These are phyloP conservation scores for Alternaria novae-zelandiae DNA, from an alignment of 2,329 filamentous ascomycete genomes.

Conservation along the genomic window DNA sequence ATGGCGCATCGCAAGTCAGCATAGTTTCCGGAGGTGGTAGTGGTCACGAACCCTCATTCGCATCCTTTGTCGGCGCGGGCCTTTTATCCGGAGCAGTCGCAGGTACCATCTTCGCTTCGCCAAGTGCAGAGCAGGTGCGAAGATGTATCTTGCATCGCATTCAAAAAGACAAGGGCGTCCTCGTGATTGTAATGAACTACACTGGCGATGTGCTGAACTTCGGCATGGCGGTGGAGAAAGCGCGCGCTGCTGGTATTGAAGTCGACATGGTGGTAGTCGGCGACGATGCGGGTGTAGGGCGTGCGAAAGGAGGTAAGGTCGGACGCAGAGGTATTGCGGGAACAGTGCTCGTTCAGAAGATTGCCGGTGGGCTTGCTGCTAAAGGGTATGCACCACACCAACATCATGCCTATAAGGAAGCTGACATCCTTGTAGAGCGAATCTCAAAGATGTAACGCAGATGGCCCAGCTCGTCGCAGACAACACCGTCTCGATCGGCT, in stretches of 20 bases:
- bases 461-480: constrained; percentile 74
- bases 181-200: constrained; percentile 97
- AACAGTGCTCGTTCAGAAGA: constrained; percentile 90
- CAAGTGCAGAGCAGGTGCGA: constrained; percentile 81
- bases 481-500: constrained; percentile 85
- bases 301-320: constrained; percentile 84
- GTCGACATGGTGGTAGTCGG: constrained; percentile 91
- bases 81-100: constrained; percentile 82
- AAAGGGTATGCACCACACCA: constrained; percentile 58
- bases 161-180: constrained; percentile 72
- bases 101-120: constrained; percentile 85
- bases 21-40: constrained; percentile 88
- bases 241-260: constrained; percentile 75
- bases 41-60: constrained; percentile 89
- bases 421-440: constrained; percentile 43
- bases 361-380: constrained; percentile 81
- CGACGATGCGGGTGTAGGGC: constrained; percentile 89
- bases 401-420: not conserved
- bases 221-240: constrained; percentile 91
- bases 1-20: constrained; percentile 66
- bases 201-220: constrained; percentile 82
- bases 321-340: constrained; percentile 89
- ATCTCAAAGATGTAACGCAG: constrained; percentile 72
- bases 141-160: constrained; percentile 76
- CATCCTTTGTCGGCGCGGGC: constrained; percentile 81